Conservation (phyloP, 2,329 filamentous ascomycete genomes). For the Fusarium tuaranense region DNA sequence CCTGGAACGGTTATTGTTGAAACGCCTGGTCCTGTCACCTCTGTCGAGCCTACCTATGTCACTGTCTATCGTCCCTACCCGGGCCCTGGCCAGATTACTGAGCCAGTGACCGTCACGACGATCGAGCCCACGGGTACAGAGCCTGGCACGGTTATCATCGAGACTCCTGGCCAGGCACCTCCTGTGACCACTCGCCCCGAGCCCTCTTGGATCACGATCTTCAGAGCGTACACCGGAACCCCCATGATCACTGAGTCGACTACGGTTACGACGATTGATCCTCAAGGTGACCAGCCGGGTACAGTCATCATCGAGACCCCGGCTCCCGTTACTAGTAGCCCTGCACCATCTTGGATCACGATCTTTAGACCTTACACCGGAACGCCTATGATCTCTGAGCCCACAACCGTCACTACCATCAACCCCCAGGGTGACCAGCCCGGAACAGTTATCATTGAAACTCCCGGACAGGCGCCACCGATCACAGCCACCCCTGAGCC, state of each 20-base stretch:
- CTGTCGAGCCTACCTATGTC: slow-evolving; percentile 6
- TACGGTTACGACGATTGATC: neutral
- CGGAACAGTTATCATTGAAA: slow-evolving; percentile 7
- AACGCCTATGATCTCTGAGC: neutral
- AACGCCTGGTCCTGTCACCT: slow-evolving; percentile 7
- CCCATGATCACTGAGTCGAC: neutral
- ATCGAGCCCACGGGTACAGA: slow-evolving; percentile 22
- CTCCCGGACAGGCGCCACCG: neutral
- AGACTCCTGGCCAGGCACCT: slow-evolving; percentile 18
- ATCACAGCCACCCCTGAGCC: neutral
- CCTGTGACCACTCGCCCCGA: neutral
- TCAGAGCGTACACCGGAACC: neutral
- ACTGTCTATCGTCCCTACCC: slow-evolving; percentile 15
- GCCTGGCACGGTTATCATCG: slow-evolving; percentile 30
- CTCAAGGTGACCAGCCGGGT: neutral
- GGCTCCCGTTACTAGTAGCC: neutral
- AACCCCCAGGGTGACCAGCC: neutral
- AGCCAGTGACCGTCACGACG: slow-evolving; percentile 2
- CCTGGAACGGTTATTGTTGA: slow-evolving; percentile 12
- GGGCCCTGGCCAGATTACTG: neutral
- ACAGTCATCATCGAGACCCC: slow-evolving; percentile 7
- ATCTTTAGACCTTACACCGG: neutral
- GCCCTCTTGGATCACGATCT: neutral
- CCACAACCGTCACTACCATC: neutral
- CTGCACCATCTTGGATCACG: neutral